Evolutionary conservation across 805 yeast genomes (phyloP), one percentile per base, ranked within the genome.

Genomic region (Wickerhamomyces ciferrii): DNA sequence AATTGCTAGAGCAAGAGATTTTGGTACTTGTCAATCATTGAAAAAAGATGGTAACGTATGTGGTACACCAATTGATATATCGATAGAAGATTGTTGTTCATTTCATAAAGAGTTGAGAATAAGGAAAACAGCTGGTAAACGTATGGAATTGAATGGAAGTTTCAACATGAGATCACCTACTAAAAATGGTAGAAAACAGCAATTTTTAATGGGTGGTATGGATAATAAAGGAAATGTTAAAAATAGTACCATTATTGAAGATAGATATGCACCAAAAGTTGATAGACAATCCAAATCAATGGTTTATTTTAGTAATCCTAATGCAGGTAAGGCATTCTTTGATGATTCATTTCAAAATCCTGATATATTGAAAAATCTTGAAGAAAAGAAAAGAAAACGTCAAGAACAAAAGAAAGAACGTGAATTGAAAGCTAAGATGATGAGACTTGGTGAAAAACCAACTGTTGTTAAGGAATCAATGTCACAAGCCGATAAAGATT

Each of bases 91-190:
- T 21, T 74, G 78, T 48, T 91, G 98, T 63, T 81, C 79, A 13
- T 88, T 68, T 55, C 98, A 91, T 58, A 69, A 75, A 17, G 92
- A 87, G 50, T 53, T 72, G 42, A 71, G 78, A 39, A 69, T 79
- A 45, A 72, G 75, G 39, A 71, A 71, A 40, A 63, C 76, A 0
- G 75, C 79, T 19, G 73, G 81, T n/a, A 73, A 77, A 50, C 69
- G 98, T 50, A 77, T 88, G 70, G 98, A 91, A 61, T 70, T 92
- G 45, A 86, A 81, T 62, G 78, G 86, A 15, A 67, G 78, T 49
- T 70, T 75, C 48, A 65, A 81, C 47, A 62, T 78, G 64, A 74
- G 80, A 54, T 76, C 88, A 7, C 82, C 90, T 5, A 70, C 71
- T 23, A 66, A 69, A 42, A 59, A 68, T 39, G 79, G 75, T 17